Base-by-base conservation (phyloP, 257 asterid genomes). In the Solanum megistacrolobum region DNA sequence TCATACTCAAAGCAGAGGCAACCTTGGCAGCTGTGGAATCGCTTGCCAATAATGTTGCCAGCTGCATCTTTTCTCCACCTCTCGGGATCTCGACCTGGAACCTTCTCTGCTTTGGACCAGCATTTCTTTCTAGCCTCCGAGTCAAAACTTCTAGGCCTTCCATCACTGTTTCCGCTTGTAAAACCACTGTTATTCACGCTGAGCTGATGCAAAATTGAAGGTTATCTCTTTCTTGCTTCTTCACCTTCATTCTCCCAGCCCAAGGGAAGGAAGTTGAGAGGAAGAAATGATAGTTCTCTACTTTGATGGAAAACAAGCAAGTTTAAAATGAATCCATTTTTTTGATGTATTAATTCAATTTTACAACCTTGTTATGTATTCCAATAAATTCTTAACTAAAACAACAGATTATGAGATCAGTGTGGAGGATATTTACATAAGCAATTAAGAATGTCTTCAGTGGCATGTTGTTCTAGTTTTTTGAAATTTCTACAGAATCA, bases 31-130 rank as follows among this genome's bases (percentile, higher is more conserved):
- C 92, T 90, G 89, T 92, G 93, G 91, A 94, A 95, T 81, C 89
- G 91, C 91, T 93, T 94, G 89, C 95, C 95, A 72, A 95, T 95
- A 73, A 94, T 87, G 90, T 95, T 95, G 13, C 97, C 99, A 58
- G 96, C 95, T 83, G 95, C 95, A 90, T 96, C 99, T 82, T 91
- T 92, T 79, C 97, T 88, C 98, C 99, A 96, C 88, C 99, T 92
- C 84, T 92, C 97, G 39, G 98, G 96, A 88, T 95, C 94, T 91
- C 96, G 93, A 58, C 96, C 97, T 71, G 93, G 92, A 85, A 94
- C 91, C 35, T 60, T 88, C 86, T 90, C 91, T n/a, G 96, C 98
- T 85, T 92, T 92, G 89, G 88, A 93, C 98, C 98, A 95, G 92
- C 98, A 96, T 41, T 65, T 86, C 73, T 76, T 87, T 92, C 92